Percentiles rank a stretch among this genome's conserved stretches.
phyloP scores from a whole-genome alignment of 2,329 filamentous ascomycete genomes.

The Escovopsis sp. region DNA sequence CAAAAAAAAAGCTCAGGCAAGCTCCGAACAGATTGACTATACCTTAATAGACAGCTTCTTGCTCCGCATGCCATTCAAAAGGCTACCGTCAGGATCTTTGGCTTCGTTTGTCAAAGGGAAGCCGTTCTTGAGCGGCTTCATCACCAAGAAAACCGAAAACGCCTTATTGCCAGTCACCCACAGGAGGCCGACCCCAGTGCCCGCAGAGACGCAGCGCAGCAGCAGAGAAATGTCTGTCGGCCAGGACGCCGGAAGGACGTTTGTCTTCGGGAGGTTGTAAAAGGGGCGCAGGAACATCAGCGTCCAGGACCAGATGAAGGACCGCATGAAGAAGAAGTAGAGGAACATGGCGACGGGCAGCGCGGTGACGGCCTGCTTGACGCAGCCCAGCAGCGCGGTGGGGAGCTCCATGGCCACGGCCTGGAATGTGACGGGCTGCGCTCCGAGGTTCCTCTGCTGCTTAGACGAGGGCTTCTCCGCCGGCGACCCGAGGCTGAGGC shows the following conservation, averaged over 20 bases:
- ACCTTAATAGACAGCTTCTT: slow-evolving; percentile 68
- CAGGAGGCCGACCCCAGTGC: slow-evolving; percentile 51
- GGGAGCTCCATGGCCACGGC: slow-evolving; percentile 25
- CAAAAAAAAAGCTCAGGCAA: too few relatives aligned
- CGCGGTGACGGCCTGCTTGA: slow-evolving; percentile 26
- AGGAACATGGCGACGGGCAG: slow-evolving; percentile 35
- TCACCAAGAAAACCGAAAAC: slow-evolving; percentile 68
- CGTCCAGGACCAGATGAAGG: slow-evolving; percentile 51
- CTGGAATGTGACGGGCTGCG: slow-evolving; percentile 18
- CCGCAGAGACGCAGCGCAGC: slow-evolving; percentile 42
- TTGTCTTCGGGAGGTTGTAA: slow-evolving; percentile 61
- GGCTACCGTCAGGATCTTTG: slow-evolving; percentile 81
- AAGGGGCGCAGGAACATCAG: slow-evolving; percentile 57
- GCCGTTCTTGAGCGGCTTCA: slow-evolving; percentile 71
- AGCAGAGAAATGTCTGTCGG: slow-evolving; percentile 44
- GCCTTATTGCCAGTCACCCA: slow-evolving; percentile 67
- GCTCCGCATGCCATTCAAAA: slow-evolving; percentile 69
- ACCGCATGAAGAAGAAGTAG: slow-evolving; percentile 50
- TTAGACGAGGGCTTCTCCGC: slow-evolving; percentile 9
- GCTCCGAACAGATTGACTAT: slow-evolving; percentile 10
- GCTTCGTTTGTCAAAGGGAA: slow-evolving; percentile 71
- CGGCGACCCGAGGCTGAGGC: slow-evolving; percentile 29
- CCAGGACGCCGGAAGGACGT: slow-evolving; percentile 42
- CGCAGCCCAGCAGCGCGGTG: slow-evolving; percentile 20
- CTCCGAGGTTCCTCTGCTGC: slow-evolving; percentile 11